Evolutionary conservation across 176 grass and related monocot species (phyloP).

Genomic region (Juncus inflexus): DNA sequence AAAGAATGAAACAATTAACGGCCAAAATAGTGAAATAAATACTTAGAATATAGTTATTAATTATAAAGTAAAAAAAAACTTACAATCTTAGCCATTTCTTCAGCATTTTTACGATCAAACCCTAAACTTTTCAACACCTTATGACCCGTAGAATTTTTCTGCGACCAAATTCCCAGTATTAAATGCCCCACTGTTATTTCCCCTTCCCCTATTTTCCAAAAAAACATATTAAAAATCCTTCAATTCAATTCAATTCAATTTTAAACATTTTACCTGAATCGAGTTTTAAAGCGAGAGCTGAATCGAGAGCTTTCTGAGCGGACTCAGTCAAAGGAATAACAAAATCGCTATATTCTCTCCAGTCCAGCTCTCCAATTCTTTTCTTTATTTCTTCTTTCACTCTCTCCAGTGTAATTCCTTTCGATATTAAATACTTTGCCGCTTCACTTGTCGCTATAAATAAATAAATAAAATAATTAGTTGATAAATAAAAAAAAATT

Average conservation of each 20-base stretch:
- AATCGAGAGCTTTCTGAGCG: slow-evolving; percentile 75
- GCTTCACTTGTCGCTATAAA: slow-evolving; percentile 71
- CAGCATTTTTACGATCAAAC: slow-evolving; percentile 75
- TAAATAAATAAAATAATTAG: neutral
- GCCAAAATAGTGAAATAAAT: too few relatives aligned
- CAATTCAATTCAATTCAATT: neutral
- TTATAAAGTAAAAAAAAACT: too few relatives aligned
- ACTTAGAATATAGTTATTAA: too few relatives aligned
- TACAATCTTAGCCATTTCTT: slow-evolving; percentile 58
- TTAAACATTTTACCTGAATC: slow-evolving; percentile 56
- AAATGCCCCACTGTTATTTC: slow-evolving; percentile 78
- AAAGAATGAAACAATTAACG: slow-evolving; percentile 2
- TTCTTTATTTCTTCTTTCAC: slow-evolving; percentile 62
- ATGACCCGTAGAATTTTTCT: slow-evolving; percentile 73
- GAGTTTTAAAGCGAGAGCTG: slow-evolving; percentile 66
- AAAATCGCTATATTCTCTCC: slow-evolving; percentile 53
- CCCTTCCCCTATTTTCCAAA: slow-evolving; percentile 50
- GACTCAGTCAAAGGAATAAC: slow-evolving; percentile 64
- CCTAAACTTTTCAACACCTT: slow-evolving; percentile 70
- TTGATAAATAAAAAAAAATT: neutral
- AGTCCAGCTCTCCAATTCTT: slow-evolving; percentile 75
- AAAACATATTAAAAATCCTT: slow-evolving; percentile 21
- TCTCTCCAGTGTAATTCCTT: slow-evolving; percentile 70
- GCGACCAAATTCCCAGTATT: slow-evolving; percentile 79
- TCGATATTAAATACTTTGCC: slow-evolving; percentile 72